These are phyloP conservation scores for Hyaloraphidium curvatum DNA, from an alignment of 192 early-diverging fungal species.

Conservation along the genomic window DNA sequence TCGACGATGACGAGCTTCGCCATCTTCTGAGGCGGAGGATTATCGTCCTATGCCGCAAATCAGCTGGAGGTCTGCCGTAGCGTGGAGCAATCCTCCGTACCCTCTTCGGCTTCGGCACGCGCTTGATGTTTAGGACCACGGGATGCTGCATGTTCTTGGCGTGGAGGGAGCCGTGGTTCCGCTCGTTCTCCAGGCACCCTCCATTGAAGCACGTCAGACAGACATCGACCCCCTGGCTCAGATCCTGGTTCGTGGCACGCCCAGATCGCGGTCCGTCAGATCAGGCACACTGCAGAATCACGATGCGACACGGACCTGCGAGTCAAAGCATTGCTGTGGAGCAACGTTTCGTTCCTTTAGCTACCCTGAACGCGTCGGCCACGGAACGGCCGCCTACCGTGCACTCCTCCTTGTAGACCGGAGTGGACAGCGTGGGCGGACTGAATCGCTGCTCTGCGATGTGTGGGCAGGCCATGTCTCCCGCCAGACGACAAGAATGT, in stretches of 20 bases:
- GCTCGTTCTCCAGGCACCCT: conserved; percentile 41
- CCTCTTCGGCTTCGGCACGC: conserved; percentile 23
- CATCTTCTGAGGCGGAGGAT: conserved; percentile 64
- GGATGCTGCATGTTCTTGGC: conserved; percentile 50
- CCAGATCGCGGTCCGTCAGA: not conserved
- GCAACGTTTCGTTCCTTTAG: too few species aligned
- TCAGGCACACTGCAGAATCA: conserved; percentile 3
- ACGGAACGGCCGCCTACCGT: conserved; percentile 29
- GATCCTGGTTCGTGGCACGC: conserved; percentile 28
- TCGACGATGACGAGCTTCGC: conserved; percentile 76
- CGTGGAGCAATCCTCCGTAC: too few species aligned
- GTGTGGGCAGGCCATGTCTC: too few species aligned
- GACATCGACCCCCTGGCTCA: conserved; percentile 63
- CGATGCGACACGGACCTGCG: conserved; percentile 24
- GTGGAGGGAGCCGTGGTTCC: conserved; percentile 60
- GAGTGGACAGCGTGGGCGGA: not conserved
- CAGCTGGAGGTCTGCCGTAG: conserved; percentile 9
- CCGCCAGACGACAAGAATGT: too few species aligned
- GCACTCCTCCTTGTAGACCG: conserved; percentile 84
- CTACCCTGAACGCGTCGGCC: too few species aligned
- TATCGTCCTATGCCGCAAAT: conserved; percentile 18
- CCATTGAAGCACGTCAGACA: conserved; percentile 92
- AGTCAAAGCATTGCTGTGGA: conserved; percentile 76
- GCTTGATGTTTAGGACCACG: conserved; percentile 65
- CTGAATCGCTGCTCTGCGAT: too few species aligned